Conservation (phyloP, 441 rosid genomes). For the Mallotus repandus region DNA sequence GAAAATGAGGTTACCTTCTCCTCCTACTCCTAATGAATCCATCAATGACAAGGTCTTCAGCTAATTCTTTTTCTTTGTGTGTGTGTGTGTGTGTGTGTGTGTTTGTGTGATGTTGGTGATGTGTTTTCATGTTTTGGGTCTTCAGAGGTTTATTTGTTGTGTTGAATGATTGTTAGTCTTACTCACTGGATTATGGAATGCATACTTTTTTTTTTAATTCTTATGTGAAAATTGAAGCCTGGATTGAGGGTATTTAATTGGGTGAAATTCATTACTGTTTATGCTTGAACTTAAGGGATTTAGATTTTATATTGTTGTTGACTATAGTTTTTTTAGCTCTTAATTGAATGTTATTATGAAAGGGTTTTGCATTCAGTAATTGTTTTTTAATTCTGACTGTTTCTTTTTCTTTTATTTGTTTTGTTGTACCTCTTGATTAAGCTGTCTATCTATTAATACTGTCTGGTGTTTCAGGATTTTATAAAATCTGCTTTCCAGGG, state of each 20-base stretch:
- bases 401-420: not conserved
- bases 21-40: slow-evolving; percentile 40
- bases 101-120: not conserved
- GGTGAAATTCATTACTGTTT: not conserved
- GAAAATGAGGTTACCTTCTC: slow-evolving; percentile 51
- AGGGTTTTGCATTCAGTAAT: not conserved
- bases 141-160: not conserved
- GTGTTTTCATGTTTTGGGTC: not conserved
- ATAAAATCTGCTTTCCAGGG: slow-evolving; percentile 58
- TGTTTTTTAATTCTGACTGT: too few species aligned
- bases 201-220: too few species aligned
- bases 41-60: slow-evolving; percentile 46
- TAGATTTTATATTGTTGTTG: not conserved
- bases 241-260: not conserved
- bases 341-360: not conserved
- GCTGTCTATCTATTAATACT: not conserved
- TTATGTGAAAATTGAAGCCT: not conserved
- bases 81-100: not conserved
- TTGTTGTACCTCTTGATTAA: slow-evolving; percentile 6
- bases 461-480: slow-evolving; percentile 46
- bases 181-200: not conserved
- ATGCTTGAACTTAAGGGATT: not conserved
- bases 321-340: not conserved
- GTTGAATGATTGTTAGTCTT: not conserved
- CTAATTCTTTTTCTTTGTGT: not conserved